A percentile compares a stretch with the other conserved stretches of the same genome.
Conservation (phyloP, 75 land plant genomes). For the Azolla pinnata region DNA sequence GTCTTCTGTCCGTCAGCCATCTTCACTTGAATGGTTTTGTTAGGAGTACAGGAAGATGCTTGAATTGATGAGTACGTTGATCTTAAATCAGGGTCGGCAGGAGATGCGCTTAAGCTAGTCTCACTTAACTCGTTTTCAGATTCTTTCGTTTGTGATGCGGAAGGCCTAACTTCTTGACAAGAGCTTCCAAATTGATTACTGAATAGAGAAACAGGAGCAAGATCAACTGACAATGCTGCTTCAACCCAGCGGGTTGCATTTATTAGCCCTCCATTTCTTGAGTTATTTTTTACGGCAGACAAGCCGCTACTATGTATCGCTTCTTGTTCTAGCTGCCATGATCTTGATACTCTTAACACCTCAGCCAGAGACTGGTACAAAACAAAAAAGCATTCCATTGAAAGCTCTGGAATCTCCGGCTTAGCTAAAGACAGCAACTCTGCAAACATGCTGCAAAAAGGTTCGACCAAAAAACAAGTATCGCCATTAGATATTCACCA, state of each 20-base stretch:
- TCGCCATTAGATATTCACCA: too few species aligned
- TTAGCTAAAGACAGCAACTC: slow-evolving; percentile 56
- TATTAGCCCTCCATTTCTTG: slow-evolving; percentile 13
- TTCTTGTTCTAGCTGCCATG: slow-evolving; percentile 4
- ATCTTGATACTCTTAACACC: slow-evolving; percentile 32
- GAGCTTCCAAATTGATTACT: slow-evolving; percentile 20
- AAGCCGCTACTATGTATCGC: background rate
- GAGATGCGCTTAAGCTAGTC: too few species aligned
- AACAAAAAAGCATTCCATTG: slow-evolving; percentile 61
- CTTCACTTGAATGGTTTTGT: too few species aligned
- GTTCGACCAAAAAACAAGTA: too few species aligned
- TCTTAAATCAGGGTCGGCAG: too few species aligned
- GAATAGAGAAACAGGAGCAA: slow-evolving; percentile 53
- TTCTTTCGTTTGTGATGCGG: background rate
- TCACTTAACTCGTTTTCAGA: too few species aligned
- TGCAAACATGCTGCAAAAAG: slow-evolving; percentile 77
- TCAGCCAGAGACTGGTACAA: slow-evolving; percentile 43
- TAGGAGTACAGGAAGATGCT: too few species aligned
- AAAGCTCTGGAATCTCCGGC: slow-evolving; percentile 52
- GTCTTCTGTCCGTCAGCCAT: too few species aligned
- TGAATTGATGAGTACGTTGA: too few species aligned
- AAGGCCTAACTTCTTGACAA: slow-evolving; percentile 8
- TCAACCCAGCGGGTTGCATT: slow-evolving; percentile 58
- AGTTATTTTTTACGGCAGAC: slow-evolving; percentile 33
- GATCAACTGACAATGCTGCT: slow-evolving; percentile 79